Evolutionary conservation across 495 filamentous ascomycete genomes (phyloP), one percentile per base, ranked within the genome.

Genomic region (Bacidia gigantensis): DNA sequence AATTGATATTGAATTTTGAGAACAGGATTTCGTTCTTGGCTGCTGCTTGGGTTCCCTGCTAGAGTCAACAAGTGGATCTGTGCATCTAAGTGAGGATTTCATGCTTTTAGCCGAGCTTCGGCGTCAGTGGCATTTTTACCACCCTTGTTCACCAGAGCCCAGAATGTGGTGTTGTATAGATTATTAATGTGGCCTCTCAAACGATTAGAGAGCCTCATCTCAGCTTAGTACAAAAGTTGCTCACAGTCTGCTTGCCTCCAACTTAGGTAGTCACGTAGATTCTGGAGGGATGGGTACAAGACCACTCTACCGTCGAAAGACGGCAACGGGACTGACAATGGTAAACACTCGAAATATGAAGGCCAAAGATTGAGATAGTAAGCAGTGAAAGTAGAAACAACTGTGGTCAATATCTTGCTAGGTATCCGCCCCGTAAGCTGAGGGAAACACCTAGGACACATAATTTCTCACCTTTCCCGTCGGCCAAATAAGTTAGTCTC

Each of bases 141-240:
- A 0, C 88, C 89, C 40, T 78, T 69, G 49, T 82, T 76, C 22
- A 96, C 82, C 60, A 97, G 72, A 0, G 82, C 73, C 92, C 92
- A 97, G 62, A 96, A 97, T 0, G 88, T 89, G 0, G 92, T 98
- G 60, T 98, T 98, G 65, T 95, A 96, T 14, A 97, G 73, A 62
- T 98, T 98, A 65, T 98, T 98, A 58, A 98, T 90, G 65, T 98
- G 92, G 61, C 87, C 87, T 89, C n/a, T n/a, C n/a, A n/a, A n/a
- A n/a, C n/a, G n/a, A n/a, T n/a, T n/a, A n/a, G n/a, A n/a, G n/a
- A n/a, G n/a, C n/a, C n/a, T n/a, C n/a, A n/a, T n/a, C n/a, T 35
- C 47, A 22, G 10, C 22, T 26, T 18, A n/a, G n/a, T n/a, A n/a
- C n/a, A n/a, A n/a, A n/a, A n/a, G n/a, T n/a, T 35, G 67, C 82